Evolutionary conservation across 192 early-diverging fungal genomes (phyloP), one percentile per base, ranked within the genome.

Genomic region (Dissophora ornata): DNA sequence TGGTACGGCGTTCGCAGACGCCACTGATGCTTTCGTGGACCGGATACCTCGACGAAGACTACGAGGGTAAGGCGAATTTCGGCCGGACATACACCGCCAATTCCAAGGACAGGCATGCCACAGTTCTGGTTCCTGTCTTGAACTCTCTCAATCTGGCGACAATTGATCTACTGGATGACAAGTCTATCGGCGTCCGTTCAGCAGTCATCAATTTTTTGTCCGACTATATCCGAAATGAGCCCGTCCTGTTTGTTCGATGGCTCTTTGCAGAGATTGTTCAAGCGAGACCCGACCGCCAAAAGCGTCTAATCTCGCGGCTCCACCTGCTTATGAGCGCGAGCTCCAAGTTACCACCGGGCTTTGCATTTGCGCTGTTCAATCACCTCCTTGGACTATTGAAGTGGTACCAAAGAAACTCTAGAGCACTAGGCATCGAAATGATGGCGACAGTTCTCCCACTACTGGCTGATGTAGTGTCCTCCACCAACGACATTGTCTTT

Each of bases 331-430:
- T 86, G 21, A 80, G 75, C 19, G 77, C 81, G 50, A 79, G 82
- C 48, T 65, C 81, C 18, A 83, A 83, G 22, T 50, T 85, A 9
- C 87, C 87, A 10, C 83, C 87, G 0, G 82, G 61, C 0, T 86
- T 88, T 61, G 67, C 83, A 0, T 79, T 84, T 68, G 64, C 78
- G 0, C 26, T 88, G 19, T 85, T 86, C 66, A 88, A 88, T 32
- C 80, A 86, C 57, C 62, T 88, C 3, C 74, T 85, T 6, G 87
- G 87, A 8, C 75, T 86, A 26, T 45, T 88, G 2, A 88, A 88
- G 61, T 88, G 87, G 85, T 80, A 79, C 40, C 66, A 84, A 4
- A 68, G 84, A 29, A 82, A 82, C 62, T 80, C 73, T 4, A 83
- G 79, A 24, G 57, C 68, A 8, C 53, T 73, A 29, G 80, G 77